Evolutionary conservation across 2,329 filamentous ascomycete species (phyloP), one percentile per base, ranked within the genome.

Genomic region (Neurospora sp.): DNA sequence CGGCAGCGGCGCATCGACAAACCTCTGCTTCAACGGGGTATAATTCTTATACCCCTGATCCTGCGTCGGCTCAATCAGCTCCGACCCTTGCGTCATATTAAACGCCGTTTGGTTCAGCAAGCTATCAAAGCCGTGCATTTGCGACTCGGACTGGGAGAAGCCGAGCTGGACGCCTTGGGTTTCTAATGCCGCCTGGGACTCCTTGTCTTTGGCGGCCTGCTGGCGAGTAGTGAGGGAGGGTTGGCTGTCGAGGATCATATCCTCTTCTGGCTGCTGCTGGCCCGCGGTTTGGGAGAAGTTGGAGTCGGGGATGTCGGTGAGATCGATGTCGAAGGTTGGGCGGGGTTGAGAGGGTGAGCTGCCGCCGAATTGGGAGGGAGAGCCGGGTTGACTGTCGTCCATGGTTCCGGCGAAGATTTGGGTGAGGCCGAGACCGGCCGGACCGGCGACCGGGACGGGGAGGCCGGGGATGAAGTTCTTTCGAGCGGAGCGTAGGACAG

Each of bases 391-490:
- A 74, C 84, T 88, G 78, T 83, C 89, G 67, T 92, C 93, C 88
- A 97, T 91, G 0, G 93, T 97, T 13, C 93, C 93, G 5, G 91
- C 92, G 77, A 97, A 97, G 72, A 96, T 95, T 76, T 97, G 94
- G 0, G 93, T 96, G 66, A 97, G 84, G 10, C 93, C 91, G 58
- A 97, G 81, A 2, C 88, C 89, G 42, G 87, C 88, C 28, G 87
- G 84, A 0, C 84, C 86, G 28, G 81, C 80, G 9, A 76, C 76
- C 7, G 84, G 79, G 4, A 90, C 83, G 2, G 89, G 87, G 23
- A 93, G 80, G 1, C 89, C 90, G 3, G 90, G 91, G 70, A 93
- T 91, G 74, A 91, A 90, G 0, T 83, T 86, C 79, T 91, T 91
- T 71, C 86, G 89, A 2, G 89, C 89, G 4, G 89, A 91, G 52